Conservation (phyloP, 345 rosid genomes). For the Salix dunnii region DNA sequence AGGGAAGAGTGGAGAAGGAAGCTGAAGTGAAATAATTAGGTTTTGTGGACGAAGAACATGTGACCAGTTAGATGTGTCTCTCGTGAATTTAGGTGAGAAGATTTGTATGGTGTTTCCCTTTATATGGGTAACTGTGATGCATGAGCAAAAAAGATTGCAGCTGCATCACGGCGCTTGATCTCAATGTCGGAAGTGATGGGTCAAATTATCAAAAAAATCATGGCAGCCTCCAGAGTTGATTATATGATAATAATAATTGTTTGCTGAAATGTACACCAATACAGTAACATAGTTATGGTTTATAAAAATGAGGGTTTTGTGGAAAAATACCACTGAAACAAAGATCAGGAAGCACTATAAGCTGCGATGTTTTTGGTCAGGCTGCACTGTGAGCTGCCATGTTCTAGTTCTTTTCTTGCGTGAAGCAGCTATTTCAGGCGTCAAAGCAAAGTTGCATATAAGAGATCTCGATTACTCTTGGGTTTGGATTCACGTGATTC, state of each 20-base stretch:
- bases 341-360: neutral
- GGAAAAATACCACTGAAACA: neutral
- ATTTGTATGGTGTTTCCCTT: neutral
- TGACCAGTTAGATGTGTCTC: slow-evolving; percentile 40
- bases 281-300: neutral
- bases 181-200: neutral
- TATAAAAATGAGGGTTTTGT: neutral
- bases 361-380: too few relatives aligned
- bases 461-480: neutral
- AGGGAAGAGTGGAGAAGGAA: neutral
- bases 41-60: slow-evolving; percentile 26
- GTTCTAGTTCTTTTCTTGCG: neutral
- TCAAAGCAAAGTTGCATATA: too few relatives aligned
- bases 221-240: neutral
- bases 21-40: slow-evolving; percentile 9
- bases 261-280: neutral
- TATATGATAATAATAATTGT: neutral
- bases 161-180: neutral
- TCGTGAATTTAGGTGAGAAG: slow-evolving; percentile 24
- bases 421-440: neutral
- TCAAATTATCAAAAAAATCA: neutral
- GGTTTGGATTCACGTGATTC: slow-evolving; percentile 8
- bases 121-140: neutral
- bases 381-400: neutral
- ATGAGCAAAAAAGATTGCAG: too few relatives aligned